Percentiles rank a stretch among this genome's conserved stretches.
phyloP scores from a whole-genome alignment of 805 yeast species.

The Metschnikowia borealis region DNA sequence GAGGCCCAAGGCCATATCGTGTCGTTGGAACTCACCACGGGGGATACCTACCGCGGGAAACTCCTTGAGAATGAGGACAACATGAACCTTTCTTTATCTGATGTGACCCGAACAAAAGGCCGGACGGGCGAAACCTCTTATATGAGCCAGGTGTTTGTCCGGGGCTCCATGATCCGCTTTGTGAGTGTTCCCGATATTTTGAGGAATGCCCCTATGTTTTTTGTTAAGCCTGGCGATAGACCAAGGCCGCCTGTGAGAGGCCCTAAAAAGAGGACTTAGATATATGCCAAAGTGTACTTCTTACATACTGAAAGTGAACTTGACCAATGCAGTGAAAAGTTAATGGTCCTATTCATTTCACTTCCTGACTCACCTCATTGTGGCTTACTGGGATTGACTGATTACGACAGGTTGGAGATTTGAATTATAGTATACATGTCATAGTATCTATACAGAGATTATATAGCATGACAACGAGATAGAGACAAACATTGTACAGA shows the following conservation, averaged over 20 bases:
- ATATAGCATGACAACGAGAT: too few species aligned
- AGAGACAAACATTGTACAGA: too few species aligned
- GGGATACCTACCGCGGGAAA: conserved; percentile 86
- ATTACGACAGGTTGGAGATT: too few species aligned
- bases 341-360: too few species aligned
- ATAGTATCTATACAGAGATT: too few species aligned
- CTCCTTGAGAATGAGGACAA: conserved; percentile 84
- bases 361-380: too few species aligned
- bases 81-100: conserved; percentile 85
- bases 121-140: conserved; percentile 68
- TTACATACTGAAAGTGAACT: neutral
- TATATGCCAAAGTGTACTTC: neutral
- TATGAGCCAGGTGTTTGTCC: conserved; percentile 78
- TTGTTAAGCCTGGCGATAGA: conserved; percentile 49
- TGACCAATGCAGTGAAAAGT: too few species aligned
- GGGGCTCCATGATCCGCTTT: conserved; percentile 88
- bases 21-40: conserved; percentile 77
- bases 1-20: conserved; percentile 89
- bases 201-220: conserved; percentile 84
- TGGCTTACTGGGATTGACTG: too few species aligned
- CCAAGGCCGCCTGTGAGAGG: conserved; percentile 74
- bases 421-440: too few species aligned
- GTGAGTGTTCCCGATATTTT: conserved; percentile 86
- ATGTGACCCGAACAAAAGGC: conserved; percentile 69
- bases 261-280: conserved; percentile 23